A percentile compares a stretch with the other conserved stretches of the same genome.
phyloP scores from a whole-genome alignment of 2,329 filamentous ascomycete species.

The Talaromyces sp. region DNA sequence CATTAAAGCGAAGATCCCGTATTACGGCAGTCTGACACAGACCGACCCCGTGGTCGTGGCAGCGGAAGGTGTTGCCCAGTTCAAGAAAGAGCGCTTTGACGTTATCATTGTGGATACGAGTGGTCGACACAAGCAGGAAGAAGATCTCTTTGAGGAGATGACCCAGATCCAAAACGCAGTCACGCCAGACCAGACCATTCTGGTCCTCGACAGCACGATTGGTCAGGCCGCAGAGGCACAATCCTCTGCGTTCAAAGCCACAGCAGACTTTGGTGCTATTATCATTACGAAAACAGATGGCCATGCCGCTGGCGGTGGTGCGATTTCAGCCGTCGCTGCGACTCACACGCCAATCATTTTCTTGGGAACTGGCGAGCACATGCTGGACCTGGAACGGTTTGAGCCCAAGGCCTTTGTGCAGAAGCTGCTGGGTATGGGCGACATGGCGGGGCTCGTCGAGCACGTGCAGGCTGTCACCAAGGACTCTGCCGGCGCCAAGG shows the following conservation, averaged over 20 bases:
- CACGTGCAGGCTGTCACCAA: constrained; percentile 94
- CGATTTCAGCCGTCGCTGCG: constrained; percentile 93
- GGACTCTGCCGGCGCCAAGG: constrained; percentile 73
- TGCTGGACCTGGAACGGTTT: constrained; percentile 91
- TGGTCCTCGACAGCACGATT: constrained; percentile 95
- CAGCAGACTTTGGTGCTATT: constrained; percentile 94
- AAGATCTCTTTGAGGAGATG: constrained; percentile 96
- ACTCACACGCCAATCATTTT: constrained; percentile 97
- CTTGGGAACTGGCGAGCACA: constrained; percentile 95
- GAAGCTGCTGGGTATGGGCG: constrained; percentile 94
- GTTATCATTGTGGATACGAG: constrained; percentile 98
- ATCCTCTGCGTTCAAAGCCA: constrained; percentile 93
- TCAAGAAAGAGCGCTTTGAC: constrained; percentile 98
- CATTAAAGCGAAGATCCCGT: constrained; percentile 97
- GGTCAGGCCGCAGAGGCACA: constrained; percentile 94
- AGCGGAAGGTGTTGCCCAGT: constrained; percentile 93
- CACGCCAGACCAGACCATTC: constrained; percentile 91
- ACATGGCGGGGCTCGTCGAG: constrained; percentile 91
- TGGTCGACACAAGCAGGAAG: constrained; percentile 89
- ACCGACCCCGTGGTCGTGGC: constrained; percentile 93
- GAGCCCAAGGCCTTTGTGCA: constrained; percentile 88
- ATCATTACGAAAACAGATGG: constrained; percentile 99
- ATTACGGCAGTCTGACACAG: constrained; percentile 94
- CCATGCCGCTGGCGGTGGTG: constrained; percentile 90
- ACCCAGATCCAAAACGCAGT: constrained; percentile 90